phyloP scores from a whole-genome alignment of 2,329 filamentous ascomycete genomes.

The Trichoderma oligosporum region DNA sequence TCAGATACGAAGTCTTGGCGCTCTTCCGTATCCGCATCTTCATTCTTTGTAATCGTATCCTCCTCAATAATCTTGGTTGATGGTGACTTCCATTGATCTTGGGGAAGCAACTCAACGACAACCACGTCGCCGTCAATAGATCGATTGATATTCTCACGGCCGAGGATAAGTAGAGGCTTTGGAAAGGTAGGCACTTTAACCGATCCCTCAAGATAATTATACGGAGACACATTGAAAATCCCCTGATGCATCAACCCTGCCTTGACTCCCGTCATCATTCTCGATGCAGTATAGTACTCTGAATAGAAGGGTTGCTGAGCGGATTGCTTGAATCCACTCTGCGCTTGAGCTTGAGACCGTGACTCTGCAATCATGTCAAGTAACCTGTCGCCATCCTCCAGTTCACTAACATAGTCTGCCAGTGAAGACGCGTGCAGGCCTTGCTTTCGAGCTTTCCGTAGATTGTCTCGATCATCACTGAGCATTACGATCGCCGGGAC shows the following conservation, averaged over 20 bases:
- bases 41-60: conserved; percentile 84
- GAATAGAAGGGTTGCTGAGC: conserved; percentile 74
- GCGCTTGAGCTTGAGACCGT: conserved; percentile 68
- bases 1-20: conserved; percentile 77
- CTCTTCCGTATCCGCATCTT: conserved; percentile 84
- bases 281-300: conserved; percentile 84
- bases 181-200: conserved; percentile 88
- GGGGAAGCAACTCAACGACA: conserved; percentile 86
- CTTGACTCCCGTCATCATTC: conserved; percentile 91
- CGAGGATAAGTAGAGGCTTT: conserved; percentile 80
- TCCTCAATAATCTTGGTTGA: conserved; percentile 96
- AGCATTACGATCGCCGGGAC: conserved; percentile 84
- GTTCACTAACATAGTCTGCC: conserved; percentile 72
- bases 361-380: conserved; percentile 90
- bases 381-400: conserved; percentile 79
- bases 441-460: conserved; percentile 75
- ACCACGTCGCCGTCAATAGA: conserved; percentile 89
- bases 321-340: conserved; percentile 59
- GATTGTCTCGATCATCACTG: conserved; percentile 85
- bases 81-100: conserved; percentile 94
- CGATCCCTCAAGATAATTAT: conserved; percentile 95
- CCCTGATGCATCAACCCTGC: conserved; percentile 88
- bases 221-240: conserved; percentile 91
- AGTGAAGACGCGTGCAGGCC: conserved; percentile 66
- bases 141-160: conserved; percentile 93